Evolutionary conservation across 2,329 filamentous ascomycete genomes (phyloP).

Genomic region (Amauroascus niger): DNA sequence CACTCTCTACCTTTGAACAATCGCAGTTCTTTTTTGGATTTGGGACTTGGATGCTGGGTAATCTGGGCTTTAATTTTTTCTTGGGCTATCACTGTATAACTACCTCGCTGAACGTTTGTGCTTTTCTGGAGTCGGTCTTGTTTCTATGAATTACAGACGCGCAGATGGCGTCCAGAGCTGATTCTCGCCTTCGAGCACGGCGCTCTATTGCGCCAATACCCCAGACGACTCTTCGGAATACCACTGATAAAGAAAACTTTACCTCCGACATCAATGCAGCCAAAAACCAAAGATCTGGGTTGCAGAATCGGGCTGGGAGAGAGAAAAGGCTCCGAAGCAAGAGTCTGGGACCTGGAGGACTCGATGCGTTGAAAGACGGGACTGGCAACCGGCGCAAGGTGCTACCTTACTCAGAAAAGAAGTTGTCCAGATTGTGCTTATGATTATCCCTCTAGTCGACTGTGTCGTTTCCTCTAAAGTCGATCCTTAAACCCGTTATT

Average conservation of each 20-base stretch:
- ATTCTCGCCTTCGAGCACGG: slow-evolving; percentile 41
- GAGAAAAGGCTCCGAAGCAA: slow-evolving; percentile 75
- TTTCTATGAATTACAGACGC: background rate
- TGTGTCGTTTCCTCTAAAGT: slow-evolving; percentile 44
- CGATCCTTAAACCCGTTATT: slow-evolving; percentile 73
- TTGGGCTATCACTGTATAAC: too few relatives aligned
- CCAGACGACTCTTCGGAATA: slow-evolving; percentile 38
- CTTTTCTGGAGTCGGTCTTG: background rate
- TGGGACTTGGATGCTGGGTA: background rate
- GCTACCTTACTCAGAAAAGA: slow-evolving; percentile 24
- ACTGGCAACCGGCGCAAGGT: slow-evolving; percentile 74
- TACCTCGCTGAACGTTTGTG: background rate
- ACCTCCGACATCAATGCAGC: slow-evolving; percentile 54
- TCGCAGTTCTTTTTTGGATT: too few relatives aligned
- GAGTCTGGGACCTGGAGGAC: slow-evolving; percentile 84
- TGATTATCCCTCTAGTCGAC: slow-evolving; percentile 29
- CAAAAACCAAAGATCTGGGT: slow-evolving; percentile 17
- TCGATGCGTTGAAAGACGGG: slow-evolving; percentile 68
- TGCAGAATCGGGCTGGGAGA: slow-evolving; percentile 27
- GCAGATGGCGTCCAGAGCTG: slow-evolving; percentile 9
- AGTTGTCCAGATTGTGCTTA: background rate
- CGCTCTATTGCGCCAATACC: slow-evolving; percentile 62
- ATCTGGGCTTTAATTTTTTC: background rate
- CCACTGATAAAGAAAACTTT: slow-evolving; percentile 67
- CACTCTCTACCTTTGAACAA: too few relatives aligned